Evolutionary conservation across 139 green algal species (phyloP), one percentile per base, ranked within the genome.

Genomic region (Tetraselmis chui): DNA sequence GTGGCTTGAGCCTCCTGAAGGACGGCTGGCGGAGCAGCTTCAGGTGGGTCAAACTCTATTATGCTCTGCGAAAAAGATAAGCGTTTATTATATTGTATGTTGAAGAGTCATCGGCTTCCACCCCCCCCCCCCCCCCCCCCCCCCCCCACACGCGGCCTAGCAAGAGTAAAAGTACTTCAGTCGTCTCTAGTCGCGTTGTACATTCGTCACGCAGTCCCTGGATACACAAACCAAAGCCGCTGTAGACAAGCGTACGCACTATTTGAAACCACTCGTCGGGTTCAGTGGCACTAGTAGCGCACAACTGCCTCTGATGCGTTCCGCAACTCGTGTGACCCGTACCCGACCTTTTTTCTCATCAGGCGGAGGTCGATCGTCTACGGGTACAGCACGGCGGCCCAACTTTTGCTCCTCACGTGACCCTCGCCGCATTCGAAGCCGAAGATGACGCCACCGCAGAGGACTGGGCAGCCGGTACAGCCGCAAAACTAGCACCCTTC

Each of bases 391-490:
- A 86, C 30, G 1, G 2, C 29, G 79, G 45, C 18, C 77, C 77
- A 26, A 1, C 59, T 24, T 88, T 88, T 29, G 29, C 59, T 29
- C 86, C 88, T 0, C 88, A 91, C 58, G 83, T 89, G 23, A 91
- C 88, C 1, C 82, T 91, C 58, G 75, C 75, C 5, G 28, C 75
- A 11, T 78, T 30, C 27, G 18, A 11, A 5, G 28, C 75, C 5
- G 75, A 78, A 22, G 29, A 31, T 28, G 25, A 81, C 28, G 77
- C 77, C 5, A 22, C 77, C 5, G 77, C 77, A 22, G 77, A 81
- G 77, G 28, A 23, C 75, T 32, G 26, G 29, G 11, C 0, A 25
- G 45, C 59, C 45, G 11, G 2, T 29, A 23, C 27, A 31, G 29
- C n/a, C 76, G 26, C 76, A 23, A 2, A 1, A 25, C 31, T 18